Evolutionary conservation across 176 grass and related monocot genomes (phyloP), one percentile per base, ranked within the genome.

Genomic region (Zoysia japonica): DNA sequence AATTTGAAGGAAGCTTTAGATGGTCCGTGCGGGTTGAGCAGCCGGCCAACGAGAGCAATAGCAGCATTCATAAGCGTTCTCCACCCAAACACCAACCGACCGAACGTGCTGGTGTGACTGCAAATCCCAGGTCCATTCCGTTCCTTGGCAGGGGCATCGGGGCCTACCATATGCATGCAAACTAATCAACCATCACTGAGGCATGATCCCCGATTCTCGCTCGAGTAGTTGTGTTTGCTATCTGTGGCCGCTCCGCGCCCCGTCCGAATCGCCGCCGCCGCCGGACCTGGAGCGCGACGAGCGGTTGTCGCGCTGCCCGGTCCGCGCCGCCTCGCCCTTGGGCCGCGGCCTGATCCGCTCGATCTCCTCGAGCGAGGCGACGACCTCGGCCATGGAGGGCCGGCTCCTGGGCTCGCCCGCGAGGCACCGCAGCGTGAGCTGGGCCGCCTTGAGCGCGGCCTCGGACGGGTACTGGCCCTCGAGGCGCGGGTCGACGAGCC

Each of bases 391-490:
- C 80, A 80, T 78, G 72, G 89, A 74, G 50, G 82, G 64, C 12
- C 88, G 62, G 57, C 64, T 83, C 75, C 71, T 87, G 44, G 77
- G 89, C 6, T 94, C 84, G 1, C 45, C 61, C 1, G 72, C 73
- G 54, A 91, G 70, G 77, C 92, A 94, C 44, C 81, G 62, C 28
- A 89, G 77, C 14, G 81, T 76, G 42, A 94, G 84, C 56, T 94
- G 84, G 6, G 84, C 84, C 17, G 84, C 70, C 55, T 43, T 39
- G 72, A 39, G 55, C 11, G 84, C 87, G 9, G 76, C 84, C 82
- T 72, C 87, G 39, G 89, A 94, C 41, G 87, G 81, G 77, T 87
- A 91, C 82, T 74, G 74, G 36, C 92, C 92, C 71, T 85, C 76
- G 28, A 94, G 75, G 14, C 92, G 66, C 1, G 89, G 92, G 78